Evolutionary conservation across 2,329 filamentous ascomycete genomes (phyloP).

Genomic region (Tolypocladium amazonense): DNA sequence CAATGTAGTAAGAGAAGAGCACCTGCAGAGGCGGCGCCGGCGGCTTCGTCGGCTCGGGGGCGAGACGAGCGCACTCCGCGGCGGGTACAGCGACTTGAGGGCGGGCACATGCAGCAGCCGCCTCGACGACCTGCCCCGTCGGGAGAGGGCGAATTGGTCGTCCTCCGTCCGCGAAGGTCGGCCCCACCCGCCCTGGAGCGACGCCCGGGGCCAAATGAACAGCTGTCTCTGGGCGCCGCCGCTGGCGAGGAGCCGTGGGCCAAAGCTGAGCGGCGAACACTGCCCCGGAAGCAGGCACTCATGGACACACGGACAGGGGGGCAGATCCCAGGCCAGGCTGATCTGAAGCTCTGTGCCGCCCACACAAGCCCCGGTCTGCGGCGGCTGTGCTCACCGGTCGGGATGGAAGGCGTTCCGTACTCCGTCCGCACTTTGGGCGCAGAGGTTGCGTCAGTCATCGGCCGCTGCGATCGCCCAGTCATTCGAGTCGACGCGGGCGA

Average conservation of each 20-base stretch:
- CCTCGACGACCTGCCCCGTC: neutral
- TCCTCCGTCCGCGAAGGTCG: neutral
- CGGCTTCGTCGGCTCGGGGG: neutral
- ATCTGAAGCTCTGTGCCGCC: neutral
- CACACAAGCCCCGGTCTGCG: neutral
- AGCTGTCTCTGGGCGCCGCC: neutral
- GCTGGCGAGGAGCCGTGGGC: neutral
- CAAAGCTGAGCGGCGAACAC: neutral
- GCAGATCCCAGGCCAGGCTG: neutral
- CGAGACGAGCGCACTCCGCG: neutral
- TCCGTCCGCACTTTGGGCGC: neutral
- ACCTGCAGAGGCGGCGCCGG: neutral
- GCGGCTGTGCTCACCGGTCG: neutral
- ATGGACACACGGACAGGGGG: neutral
- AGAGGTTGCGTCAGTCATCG: neutral
- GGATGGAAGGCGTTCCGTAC: neutral
- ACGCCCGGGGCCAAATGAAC: constrained; percentile 1
- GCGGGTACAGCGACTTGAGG: neutral
- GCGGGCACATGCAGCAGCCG: neutral
- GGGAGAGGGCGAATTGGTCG: neutral
- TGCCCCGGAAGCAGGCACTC: neutral
- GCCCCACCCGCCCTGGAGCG: neutral
- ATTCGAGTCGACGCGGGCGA: neutral
- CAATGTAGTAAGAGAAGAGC: neutral
- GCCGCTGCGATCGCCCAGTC: neutral